Conservation (phyloP, 2,329 filamentous ascomycete genomes). For the Epichloe baconii region DNA sequence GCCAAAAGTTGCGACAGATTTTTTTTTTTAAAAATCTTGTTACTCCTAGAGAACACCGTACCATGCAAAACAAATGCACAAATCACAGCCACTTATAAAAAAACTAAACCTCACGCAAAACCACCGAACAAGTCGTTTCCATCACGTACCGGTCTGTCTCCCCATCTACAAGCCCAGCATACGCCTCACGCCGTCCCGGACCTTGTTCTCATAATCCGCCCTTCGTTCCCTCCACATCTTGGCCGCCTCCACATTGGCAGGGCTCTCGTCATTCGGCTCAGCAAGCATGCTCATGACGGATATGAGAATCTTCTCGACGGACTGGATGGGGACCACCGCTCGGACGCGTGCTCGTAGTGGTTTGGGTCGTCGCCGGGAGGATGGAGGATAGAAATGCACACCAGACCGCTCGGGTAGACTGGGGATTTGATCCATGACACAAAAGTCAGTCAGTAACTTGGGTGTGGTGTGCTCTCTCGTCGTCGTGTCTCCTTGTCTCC, state of each 20-base stretch:
- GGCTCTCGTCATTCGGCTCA: slow-evolving; percentile 92
- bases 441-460: neutral
- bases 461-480: too few relatives aligned
- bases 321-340: slow-evolving; percentile 97
- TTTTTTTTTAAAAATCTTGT: neutral
- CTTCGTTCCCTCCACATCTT: slow-evolving; percentile 89
- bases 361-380: slow-evolving; percentile 94
- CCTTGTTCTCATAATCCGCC: slow-evolving; percentile 72
- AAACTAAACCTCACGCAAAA: neutral
- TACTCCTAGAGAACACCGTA: slow-evolving; percentile 12
- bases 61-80: slow-evolving; percentile 8
- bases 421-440: too few relatives aligned
- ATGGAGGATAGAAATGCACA: slow-evolving; percentile 97
- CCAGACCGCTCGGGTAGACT: slow-evolving; percentile 87
- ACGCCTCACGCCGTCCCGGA: slow-evolving; percentile 67
- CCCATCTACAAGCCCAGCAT: slow-evolving; percentile 57
- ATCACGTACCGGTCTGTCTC: neutral
- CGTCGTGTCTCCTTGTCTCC: neutral
- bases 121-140: neutral
- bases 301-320: slow-evolving; percentile 93
- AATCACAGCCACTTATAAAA: neutral
- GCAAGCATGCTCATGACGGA: slow-evolving; percentile 98
- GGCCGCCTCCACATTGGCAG: slow-evolving; percentile 89
- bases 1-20: neutral
- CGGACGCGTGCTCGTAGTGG: slow-evolving; percentile 91